phyloP scores from a whole-genome alignment of 805 yeast genomes.

The Blastobotrys parvus region DNA sequence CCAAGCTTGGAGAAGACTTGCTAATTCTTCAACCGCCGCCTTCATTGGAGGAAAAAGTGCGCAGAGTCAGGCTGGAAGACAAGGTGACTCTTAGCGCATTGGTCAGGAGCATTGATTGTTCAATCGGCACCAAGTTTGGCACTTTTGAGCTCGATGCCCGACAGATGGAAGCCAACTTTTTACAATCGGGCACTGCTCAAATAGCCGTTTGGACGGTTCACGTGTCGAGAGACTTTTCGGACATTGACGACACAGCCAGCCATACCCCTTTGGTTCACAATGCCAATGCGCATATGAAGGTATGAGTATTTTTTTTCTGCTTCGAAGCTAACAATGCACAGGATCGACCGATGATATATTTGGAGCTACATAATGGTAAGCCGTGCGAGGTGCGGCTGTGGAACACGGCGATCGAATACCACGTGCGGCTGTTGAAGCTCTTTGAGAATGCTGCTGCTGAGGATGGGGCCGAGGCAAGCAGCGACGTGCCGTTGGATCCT shows the following conservation, averaged over 20 bases:
- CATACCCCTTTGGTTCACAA: conserved; percentile 11
- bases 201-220: not conserved
- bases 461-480: conserved; percentile 11
- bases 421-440: conserved; percentile 48
- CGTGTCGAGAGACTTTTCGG: conserved; percentile 14
- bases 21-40: not conserved
- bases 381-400: conserved; percentile 37
- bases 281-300: conserved; percentile 13
- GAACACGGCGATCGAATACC: conserved; percentile 46
- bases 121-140: not conserved
- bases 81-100: not conserved
- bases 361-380: conserved; percentile 31
- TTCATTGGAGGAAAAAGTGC: not conserved
- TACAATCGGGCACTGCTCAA: not conserved
- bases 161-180: not conserved
- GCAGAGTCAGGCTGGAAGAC: not conserved
- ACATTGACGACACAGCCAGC: conserved; percentile 9
- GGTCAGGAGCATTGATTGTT: conserved; percentile 1
- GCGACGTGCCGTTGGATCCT: conserved; percentile 8
- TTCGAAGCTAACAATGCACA: conserved; percentile 1
- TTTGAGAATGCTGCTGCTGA: conserved; percentile 26
- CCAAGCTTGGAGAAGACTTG: not conserved
- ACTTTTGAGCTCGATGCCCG: conserved; percentile 1
- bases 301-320: conserved; percentile 1
- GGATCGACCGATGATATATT: conserved; percentile 34